phyloP scores from a whole-genome alignment of 1,284 basidiomycete species.

The Microbotryum silenes-acaulis region DNA sequence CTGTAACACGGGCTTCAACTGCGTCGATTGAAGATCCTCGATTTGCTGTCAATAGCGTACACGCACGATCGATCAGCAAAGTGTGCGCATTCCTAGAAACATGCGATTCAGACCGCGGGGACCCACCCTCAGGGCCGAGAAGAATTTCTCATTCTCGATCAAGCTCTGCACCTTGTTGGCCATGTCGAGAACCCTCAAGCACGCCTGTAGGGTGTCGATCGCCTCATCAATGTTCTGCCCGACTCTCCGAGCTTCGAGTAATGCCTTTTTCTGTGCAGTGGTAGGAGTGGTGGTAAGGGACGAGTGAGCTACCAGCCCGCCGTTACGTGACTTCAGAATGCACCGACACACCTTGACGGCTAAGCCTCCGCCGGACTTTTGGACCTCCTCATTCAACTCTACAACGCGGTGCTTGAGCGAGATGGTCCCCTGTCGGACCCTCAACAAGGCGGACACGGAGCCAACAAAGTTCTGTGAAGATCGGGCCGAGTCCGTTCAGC shows the following conservation, averaged over 20 bases:
- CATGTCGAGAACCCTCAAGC: conserved; percentile 83
- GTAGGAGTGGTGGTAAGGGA: no score
- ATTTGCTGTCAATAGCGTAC: conserved; percentile 56
- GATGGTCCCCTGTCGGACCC: conserved; percentile 67
- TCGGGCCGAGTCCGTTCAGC: background rate
- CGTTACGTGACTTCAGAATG: background rate
- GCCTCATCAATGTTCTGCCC: conserved; percentile 90
- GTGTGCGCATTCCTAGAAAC: conserved; percentile 1
- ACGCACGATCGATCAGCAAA: background rate
- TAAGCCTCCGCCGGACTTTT: conserved; percentile 64
- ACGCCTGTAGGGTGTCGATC: conserved; percentile 88
- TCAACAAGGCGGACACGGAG: conserved; percentile 89
- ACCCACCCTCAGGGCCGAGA: conserved; percentile 88
- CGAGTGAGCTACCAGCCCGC: background rate
- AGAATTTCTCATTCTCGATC: conserved; percentile 78
- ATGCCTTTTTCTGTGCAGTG: conserved; percentile 59
- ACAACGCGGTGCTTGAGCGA: conserved; percentile 49
- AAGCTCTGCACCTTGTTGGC: conserved; percentile 89
- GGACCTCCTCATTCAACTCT: conserved; percentile 53
- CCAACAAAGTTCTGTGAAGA: conserved; percentile 71
- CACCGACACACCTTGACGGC: conserved; percentile 58
- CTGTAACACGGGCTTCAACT: conserved; percentile 79
- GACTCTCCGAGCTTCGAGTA: conserved; percentile 84
- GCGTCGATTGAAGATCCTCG: conserved; percentile 86
- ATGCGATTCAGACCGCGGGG: conserved; percentile 28